Evolutionary conservation across 805 yeast genomes (phyloP), one percentile per base, ranked within the genome.

Genomic region (Candida germanica): DNA sequence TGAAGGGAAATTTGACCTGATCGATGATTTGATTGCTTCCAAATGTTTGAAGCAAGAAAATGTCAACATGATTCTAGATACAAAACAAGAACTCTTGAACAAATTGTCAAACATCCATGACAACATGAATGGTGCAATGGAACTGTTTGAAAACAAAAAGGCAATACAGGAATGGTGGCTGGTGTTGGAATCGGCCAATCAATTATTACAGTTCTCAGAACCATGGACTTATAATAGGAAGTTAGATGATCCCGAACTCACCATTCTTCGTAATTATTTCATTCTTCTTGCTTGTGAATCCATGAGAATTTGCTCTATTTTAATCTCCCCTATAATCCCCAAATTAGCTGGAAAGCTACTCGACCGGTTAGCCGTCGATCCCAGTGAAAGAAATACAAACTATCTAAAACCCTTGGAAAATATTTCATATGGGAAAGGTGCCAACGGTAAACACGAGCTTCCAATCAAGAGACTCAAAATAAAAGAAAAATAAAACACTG

Each of bases 291-390:
- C 87, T 1, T 73, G 85, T 6, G 98, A 91, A 47, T 71, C 79
- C 1, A 69, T 80, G 11, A 69, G 98, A 38, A 71, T 86, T 0
- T 50, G 75, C 8, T 69, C 91, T 1, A 79, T 91, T 6, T 51
- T 85, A 23, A 65, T 83, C 21, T 79, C 73, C 40, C 87, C 96
- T 2, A 68, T 91, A 17, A 77, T 85, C 26, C 97, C 98, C 0
- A 61, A 62, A 3, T 64, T 87, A 33, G 58, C 95, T 0, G 43
- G 50, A 0, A 58, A 61, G 8, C 61, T 87, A 4, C 63, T 91
- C 12, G 82, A 83, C 50, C 64, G 86, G 36, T 54, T 91, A 35
- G 75, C 69, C 9, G 94, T 87, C 2, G 50, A 50, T 5, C 29
- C 43, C 1, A 53, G 49, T 0, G 64, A 61, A 12, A 61, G 91